These are phyloP conservation scores for Gonapodya prolifera DNA, from an alignment of 192 early-diverging fungal species.

Conservation along the genomic window DNA sequence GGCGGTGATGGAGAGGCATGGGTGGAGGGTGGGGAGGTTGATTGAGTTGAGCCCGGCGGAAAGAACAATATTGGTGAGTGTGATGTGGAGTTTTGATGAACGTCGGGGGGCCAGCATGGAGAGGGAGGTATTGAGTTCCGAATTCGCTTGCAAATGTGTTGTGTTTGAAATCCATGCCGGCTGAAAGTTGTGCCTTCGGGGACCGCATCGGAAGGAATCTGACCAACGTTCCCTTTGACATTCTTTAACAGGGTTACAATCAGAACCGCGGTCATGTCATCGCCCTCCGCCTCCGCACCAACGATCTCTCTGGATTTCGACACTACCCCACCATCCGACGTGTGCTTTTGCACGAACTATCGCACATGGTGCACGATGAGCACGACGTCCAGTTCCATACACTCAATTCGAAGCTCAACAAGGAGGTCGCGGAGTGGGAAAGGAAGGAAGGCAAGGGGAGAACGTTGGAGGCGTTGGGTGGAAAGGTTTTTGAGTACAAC, in stretches of 20 bases:
- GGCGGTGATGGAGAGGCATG: conserved; percentile 25
- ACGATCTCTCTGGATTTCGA: conserved; percentile 63
- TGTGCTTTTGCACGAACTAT: conserved; percentile 65
- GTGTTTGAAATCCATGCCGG: too few species aligned
- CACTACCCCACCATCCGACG: conserved; percentile 51
- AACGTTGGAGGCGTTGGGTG: conserved; percentile 24
- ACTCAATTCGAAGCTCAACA: conserved; percentile 59
- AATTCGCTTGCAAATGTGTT: conserved; percentile 37
- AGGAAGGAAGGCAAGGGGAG: conserved; percentile 24
- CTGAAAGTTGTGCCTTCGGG: too few species aligned
- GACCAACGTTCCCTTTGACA: too few species aligned
- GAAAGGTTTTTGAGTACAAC: conserved; percentile 9
- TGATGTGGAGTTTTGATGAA: too few species aligned
- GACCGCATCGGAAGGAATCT: background rate
- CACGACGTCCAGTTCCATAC: conserved; percentile 64
- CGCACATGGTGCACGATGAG: conserved; percentile 51
- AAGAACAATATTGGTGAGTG: conserved; percentile 38
- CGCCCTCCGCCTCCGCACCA: conserved; percentile 60
- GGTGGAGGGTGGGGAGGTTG: conserved; percentile 54
- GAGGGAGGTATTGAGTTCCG: too few species aligned
- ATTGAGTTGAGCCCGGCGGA: conserved; percentile 59
- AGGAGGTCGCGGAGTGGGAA: conserved; percentile 30
- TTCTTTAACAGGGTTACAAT: conserved; percentile 13
- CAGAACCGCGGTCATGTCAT: conserved; percentile 57
- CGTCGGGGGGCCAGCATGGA: too few species aligned